Percentiles rank a stretch among this genome's conserved stretches.
These are phyloP conservation scores for Apiospora saccharicola DNA, from an alignment of 2,329 filamentous ascomycete species.

Conservation along the genomic window DNA sequence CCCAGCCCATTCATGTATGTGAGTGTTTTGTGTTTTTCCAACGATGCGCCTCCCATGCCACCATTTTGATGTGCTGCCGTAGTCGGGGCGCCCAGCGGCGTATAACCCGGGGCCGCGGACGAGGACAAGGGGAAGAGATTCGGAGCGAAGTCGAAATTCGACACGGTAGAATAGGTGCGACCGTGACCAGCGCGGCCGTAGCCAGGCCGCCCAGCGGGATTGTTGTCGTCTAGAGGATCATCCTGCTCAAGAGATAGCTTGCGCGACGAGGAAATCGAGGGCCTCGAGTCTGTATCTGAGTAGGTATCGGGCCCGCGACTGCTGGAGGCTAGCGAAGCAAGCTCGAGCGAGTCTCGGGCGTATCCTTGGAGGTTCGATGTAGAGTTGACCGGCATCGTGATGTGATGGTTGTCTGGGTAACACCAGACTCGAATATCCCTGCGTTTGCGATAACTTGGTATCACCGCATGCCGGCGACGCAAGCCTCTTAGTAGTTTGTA, in stretches of 20 bases:
- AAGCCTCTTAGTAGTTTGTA: background rate
- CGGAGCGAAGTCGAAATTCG: conserved; percentile 93
- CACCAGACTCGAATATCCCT: conserved; percentile 18
- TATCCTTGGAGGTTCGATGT: conserved; percentile 52
- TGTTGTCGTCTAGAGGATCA: conserved; percentile 75
- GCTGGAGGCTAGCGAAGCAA: conserved; percentile 91
- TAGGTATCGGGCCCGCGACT: conserved; percentile 68
- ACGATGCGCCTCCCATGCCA: conserved; percentile 73
- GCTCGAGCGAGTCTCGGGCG: conserved; percentile 90
- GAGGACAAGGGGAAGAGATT: conserved; percentile 93
- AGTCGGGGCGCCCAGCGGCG: conserved; percentile 81
- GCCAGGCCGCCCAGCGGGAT: conserved; percentile 53
- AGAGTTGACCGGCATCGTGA: conserved; percentile 51
- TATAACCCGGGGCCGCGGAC: conserved; percentile 76
- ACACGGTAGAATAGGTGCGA: conserved; percentile 88
- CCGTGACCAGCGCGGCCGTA: conserved; percentile 44
- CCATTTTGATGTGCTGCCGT: conserved; percentile 57
- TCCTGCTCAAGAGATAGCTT: conserved; percentile 88
- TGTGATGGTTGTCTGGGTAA: conserved; percentile 12
- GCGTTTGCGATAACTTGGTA: conserved; percentile 10
- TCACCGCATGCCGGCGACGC: conserved; percentile 23
- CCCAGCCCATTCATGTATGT: conserved; percentile 95
- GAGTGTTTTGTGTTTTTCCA: conserved; percentile 95
- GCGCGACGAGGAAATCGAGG: conserved; percentile 91
- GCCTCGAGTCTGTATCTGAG: conserved; percentile 75